A percentile compares a stretch with the other conserved stretches of the same genome.
These are phyloP conservation scores for Fraxinus angustifolia DNA, from an alignment of 305 asterid genomes.

Conservation along the genomic window DNA sequence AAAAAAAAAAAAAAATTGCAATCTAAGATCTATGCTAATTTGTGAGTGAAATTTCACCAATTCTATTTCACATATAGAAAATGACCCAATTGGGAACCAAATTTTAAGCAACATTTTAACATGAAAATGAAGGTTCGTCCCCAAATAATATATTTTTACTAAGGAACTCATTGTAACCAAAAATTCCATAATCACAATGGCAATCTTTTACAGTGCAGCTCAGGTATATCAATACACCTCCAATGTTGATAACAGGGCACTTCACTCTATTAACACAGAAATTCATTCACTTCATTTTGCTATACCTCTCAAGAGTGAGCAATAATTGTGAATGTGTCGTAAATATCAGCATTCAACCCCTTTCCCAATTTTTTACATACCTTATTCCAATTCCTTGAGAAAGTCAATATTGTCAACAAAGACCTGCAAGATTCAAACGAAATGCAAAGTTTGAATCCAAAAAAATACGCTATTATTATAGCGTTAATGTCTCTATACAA, in stretches of 20 bases:
- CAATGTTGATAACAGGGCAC: not conserved
- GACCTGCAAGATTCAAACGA: constrained; percentile 40
- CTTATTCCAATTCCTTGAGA: constrained; percentile 61
- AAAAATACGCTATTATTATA: not conserved
- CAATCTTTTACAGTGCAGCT: constrained; percentile 1
- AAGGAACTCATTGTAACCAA: not conserved
- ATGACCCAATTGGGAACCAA: not conserved
- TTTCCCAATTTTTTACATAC: not conserved
- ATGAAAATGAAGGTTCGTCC: not conserved
- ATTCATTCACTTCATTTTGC: not conserved
- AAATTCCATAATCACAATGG: not conserved
- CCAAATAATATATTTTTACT: not conserved
- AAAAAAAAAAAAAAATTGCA: not conserved
- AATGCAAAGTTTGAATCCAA: not conserved
- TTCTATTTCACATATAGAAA: not conserved
- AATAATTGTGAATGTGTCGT: not conserved
- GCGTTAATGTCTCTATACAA: not conserved
- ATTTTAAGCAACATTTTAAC: not conserved
- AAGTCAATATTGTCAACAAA: constrained; percentile 69
- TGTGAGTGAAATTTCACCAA: not conserved
- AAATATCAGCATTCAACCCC: not conserved
- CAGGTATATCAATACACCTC: not conserved
- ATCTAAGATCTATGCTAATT: not conserved
- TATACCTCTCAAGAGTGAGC: not conserved
- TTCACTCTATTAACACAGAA: not conserved